phyloP scores from a whole-genome alignment of 106 monocot species.

The Iris macrosiphon region DNA sequence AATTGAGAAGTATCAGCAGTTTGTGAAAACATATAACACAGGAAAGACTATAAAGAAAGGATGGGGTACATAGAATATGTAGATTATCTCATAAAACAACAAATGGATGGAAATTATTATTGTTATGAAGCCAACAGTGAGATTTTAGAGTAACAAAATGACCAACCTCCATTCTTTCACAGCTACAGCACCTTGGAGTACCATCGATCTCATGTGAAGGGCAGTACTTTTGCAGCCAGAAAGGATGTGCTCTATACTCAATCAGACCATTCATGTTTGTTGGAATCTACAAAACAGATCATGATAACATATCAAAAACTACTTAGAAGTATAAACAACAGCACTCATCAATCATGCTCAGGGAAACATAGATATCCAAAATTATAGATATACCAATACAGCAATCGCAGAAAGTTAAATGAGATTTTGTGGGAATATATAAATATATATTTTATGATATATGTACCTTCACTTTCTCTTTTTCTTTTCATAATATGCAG shows the following conservation, averaged over 20 bases:
- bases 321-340: not conserved
- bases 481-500: too few species aligned
- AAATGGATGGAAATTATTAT: too few species aligned
- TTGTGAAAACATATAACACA: not conserved
- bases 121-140: too few species aligned
- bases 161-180: conserved; percentile 93
- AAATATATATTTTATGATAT: too few species aligned
- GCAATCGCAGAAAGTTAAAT: too few species aligned
- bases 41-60: not conserved
- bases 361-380: too few species aligned
- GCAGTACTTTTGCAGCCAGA: conserved; percentile 90
- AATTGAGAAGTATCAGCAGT: not conserved
- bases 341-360: too few species aligned
- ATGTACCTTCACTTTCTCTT: too few species aligned
- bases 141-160: too few species aligned
- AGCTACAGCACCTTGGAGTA: conserved; percentile 89
- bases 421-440: too few species aligned
- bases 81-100: too few species aligned
- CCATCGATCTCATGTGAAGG: conserved; percentile 80
- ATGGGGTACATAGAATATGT: not conserved
- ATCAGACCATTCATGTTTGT: conserved; percentile 65
- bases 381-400: too few species aligned
- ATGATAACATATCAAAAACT: not conserved
- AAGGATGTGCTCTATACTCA: conserved; percentile 87
- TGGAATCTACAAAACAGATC: conserved; percentile 52